Evolutionary conservation across 768 basidiomycete species (phyloP).

Genomic region (Leccinum pellstonianum): DNA sequence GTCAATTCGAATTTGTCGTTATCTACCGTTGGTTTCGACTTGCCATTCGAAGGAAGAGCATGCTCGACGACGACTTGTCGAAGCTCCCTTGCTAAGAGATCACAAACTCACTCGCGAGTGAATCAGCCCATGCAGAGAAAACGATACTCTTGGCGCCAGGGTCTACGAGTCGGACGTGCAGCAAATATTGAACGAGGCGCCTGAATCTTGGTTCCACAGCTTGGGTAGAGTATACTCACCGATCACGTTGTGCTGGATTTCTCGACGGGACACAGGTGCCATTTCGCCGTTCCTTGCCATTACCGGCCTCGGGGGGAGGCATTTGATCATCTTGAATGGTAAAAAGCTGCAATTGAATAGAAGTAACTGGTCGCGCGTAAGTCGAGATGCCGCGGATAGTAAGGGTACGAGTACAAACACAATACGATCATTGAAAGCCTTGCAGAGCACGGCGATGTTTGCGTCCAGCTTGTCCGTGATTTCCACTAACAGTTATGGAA

Average conservation of each 20-base stretch:
- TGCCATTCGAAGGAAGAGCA: constrained; percentile 65
- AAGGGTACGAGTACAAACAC: constrained; percentile 33
- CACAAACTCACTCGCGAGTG: constrained; percentile 61
- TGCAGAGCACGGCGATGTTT: constrained; percentile 69
- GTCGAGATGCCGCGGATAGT: background rate
- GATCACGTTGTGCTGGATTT: constrained; percentile 66
- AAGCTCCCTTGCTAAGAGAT: background rate
- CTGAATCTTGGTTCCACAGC: constrained; percentile 81
- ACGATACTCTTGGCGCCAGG: constrained; percentile 80
- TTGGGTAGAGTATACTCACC: constrained; percentile 36
- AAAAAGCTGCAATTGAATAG: constrained; percentile 61
- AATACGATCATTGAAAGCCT: constrained; percentile 69
- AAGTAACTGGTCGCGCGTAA: constrained; percentile 52
- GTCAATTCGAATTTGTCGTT: background rate
- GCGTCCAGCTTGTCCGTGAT: constrained; percentile 67
- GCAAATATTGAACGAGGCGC: constrained; percentile 63
- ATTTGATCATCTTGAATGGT: constrained; percentile 42
- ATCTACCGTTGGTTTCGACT: constrained; percentile 3
- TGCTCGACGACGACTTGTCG: constrained; percentile 70
- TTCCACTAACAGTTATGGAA: constrained; percentile 37
- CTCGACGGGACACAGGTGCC: constrained; percentile 54
- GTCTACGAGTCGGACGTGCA: constrained; percentile 64
- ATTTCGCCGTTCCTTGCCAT: constrained; percentile 40
- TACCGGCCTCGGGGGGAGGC: constrained; percentile 30
- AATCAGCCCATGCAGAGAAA: constrained; percentile 91